Evolutionary conservation across 306 rosid species (phyloP).

Genomic region (Datisca glomerata): DNA sequence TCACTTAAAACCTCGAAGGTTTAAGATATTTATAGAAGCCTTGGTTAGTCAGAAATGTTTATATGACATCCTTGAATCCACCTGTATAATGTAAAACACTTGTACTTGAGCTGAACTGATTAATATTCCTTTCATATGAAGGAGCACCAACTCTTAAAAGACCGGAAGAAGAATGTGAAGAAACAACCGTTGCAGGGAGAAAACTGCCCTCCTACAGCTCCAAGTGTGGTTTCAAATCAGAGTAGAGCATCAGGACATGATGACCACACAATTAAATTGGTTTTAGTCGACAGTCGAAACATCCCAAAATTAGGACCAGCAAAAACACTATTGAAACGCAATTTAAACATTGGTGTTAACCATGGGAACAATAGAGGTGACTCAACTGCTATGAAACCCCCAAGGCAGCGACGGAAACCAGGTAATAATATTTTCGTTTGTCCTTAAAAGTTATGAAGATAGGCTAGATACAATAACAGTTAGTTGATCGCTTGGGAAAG

Average conservation of each 20-base stretch:
- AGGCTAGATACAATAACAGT: too few species aligned
- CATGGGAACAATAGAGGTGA: constrained; percentile 69
- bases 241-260: constrained; percentile 55
- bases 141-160: constrained; percentile 98
- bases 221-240: constrained; percentile 47
- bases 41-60: constrained; percentile 53
- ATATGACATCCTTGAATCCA: constrained; percentile 8
- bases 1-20: constrained; percentile 91
- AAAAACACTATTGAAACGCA: constrained; percentile 65
- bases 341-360: constrained; percentile 47
- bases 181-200: constrained; percentile 66
- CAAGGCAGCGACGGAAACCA: constrained; percentile 75
- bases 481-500: too few species aligned
- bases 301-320: constrained; percentile 76
- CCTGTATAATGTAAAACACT: constrained; percentile 1
- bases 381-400: constrained; percentile 54
- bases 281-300: constrained; percentile 82
- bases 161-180: constrained; percentile 73
- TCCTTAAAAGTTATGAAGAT: too few species aligned
- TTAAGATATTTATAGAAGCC: constrained; percentile 89
- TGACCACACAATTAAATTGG: constrained; percentile 53
- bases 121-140: constrained; percentile 32
- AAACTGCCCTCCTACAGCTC: constrained; percentile 37
- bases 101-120: constrained; percentile 28
- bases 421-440: constrained; percentile 23